phyloP scores from a whole-genome alignment of 1,284 basidiomycete species.

The Sphaerobolus stellatus region DNA sequence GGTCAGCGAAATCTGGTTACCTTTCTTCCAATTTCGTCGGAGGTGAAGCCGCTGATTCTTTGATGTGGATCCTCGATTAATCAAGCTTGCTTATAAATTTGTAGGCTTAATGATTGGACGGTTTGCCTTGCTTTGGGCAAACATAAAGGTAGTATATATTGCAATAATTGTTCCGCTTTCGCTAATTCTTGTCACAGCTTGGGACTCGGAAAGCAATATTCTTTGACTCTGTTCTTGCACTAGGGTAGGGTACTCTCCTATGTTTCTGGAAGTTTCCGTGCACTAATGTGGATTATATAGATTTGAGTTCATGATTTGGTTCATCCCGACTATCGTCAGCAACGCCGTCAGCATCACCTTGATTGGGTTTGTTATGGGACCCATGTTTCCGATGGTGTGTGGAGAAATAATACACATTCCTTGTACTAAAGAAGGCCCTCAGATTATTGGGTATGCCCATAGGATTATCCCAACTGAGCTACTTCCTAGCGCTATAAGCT shows the following conservation, averaged over 20 bases:
- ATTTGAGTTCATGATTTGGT: slow-evolving; percentile 41
- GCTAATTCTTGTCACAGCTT: too few species aligned
- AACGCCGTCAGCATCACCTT: slow-evolving; percentile 39
- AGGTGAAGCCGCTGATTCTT: slow-evolving; percentile 24
- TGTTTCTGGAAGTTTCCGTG: slow-evolving; percentile 3
- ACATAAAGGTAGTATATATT: too few species aligned
- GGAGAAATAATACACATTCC: not conserved
- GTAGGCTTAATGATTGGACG: slow-evolving; percentile 59
- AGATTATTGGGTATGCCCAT: slow-evolving; percentile 53
- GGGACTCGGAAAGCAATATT: slow-evolving; percentile 55
- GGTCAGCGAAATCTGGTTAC: slow-evolving; percentile 50
- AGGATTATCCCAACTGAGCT: slow-evolving; percentile 60
- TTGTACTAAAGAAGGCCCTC: not conserved
- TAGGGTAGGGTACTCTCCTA: slow-evolving; percentile 43
- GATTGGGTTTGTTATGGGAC: slow-evolving; percentile 42
- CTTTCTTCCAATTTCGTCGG: slow-evolving; percentile 56
- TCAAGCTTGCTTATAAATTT: not conserved
- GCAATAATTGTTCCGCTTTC: too few species aligned
- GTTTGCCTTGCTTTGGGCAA: slow-evolving; percentile 55
- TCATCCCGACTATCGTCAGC: slow-evolving; percentile 30
- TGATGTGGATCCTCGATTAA: too few species aligned
- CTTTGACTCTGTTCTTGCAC: slow-evolving; percentile 51
- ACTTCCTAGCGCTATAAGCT: slow-evolving; percentile 64
- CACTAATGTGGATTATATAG: slow-evolving; percentile 4
- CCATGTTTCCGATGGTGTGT: slow-evolving; percentile 51